Evolutionary conservation across 1,139 yeast genomes (phyloP).

Genomic region (Hanseniaspora uvarum): DNA sequence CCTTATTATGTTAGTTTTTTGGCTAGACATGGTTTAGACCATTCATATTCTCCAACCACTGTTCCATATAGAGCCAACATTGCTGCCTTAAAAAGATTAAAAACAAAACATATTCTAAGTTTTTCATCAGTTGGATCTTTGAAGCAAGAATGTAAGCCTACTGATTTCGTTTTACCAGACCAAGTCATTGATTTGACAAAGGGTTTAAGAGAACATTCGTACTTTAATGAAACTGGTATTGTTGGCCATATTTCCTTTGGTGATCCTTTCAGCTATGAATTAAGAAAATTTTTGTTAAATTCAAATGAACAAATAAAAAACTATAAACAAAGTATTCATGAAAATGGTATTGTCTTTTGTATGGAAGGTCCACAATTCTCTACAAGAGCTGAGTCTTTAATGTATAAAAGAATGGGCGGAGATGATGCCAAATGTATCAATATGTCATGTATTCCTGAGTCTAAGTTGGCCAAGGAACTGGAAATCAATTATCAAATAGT

Average conservation of each 20-base stretch:
- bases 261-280: conserved; percentile 77
- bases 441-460: conserved; percentile 93
- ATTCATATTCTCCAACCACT: conserved; percentile 78
- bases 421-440: conserved; percentile 56
- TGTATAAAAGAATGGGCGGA: conserved; percentile 87
- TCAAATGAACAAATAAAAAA: conserved; percentile 41
- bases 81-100: conserved; percentile 81
- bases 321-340: conserved; percentile 34
- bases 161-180: conserved; percentile 90
- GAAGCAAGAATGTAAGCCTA: conserved; percentile 76
- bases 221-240: conserved; percentile 73
- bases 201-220: conserved; percentile 83
- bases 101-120: conserved; percentile 81
- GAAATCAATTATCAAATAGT: conserved; percentile 95
- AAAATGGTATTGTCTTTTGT: conserved; percentile 75
- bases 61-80: conserved; percentile 92
- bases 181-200: conserved; percentile 95
- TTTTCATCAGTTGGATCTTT: conserved; percentile 95
- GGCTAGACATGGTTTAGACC: conserved; percentile 89
- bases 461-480: conserved; percentile 93
- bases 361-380: conserved; percentile 99
- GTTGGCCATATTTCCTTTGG: conserved; percentile 98
- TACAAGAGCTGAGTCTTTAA: conserved; percentile 88
- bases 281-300: conserved; percentile 54
- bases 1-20: conserved; percentile 70